Evolutionary conservation across 116 monocot genomes (phyloP).

Genomic region (Phalaenopsis hybrid): DNA sequence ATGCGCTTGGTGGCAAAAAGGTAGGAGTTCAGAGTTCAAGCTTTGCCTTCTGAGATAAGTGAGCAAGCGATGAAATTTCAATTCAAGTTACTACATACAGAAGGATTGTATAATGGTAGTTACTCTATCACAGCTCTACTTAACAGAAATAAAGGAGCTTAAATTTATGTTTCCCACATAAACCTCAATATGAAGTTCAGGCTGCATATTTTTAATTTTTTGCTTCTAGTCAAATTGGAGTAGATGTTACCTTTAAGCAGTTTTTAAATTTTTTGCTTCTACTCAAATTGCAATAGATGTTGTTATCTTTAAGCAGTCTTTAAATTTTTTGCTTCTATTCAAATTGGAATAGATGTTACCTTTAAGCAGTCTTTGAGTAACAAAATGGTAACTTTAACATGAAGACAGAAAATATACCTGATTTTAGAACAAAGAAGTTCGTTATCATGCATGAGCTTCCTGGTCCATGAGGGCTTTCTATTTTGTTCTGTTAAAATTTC

Average conservation of each 20-base stretch:
- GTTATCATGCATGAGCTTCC: conserved; percentile 46
- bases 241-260: neutral
- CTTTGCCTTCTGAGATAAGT: neutral
- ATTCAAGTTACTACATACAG: neutral
- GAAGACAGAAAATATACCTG: conserved; percentile 25
- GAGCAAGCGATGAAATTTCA: neutral
- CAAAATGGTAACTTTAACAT: neutral
- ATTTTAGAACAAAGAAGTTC: conserved; percentile 79
- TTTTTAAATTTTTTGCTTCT: neutral
- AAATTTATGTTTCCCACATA: neutral
- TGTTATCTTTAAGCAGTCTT: neutral
- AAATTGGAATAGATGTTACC: neutral
- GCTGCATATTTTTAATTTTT: neutral
- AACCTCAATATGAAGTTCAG: neutral
- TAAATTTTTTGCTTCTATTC: neutral
- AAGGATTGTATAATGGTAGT: neutral
- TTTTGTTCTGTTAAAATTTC: conserved; percentile 26
- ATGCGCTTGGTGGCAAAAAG: neutral
- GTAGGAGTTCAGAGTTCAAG: neutral
- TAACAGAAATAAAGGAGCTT: neutral
- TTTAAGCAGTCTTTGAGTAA: neutral
- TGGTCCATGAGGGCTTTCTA: conserved; percentile 89
- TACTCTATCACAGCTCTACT: neutral
- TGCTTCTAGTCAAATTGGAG: neutral
- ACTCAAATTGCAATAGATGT: neutral